Conservation (phyloP, 371 early-diverging fungal genomes). For the Syncephalastrum contaminatum region DNA sequence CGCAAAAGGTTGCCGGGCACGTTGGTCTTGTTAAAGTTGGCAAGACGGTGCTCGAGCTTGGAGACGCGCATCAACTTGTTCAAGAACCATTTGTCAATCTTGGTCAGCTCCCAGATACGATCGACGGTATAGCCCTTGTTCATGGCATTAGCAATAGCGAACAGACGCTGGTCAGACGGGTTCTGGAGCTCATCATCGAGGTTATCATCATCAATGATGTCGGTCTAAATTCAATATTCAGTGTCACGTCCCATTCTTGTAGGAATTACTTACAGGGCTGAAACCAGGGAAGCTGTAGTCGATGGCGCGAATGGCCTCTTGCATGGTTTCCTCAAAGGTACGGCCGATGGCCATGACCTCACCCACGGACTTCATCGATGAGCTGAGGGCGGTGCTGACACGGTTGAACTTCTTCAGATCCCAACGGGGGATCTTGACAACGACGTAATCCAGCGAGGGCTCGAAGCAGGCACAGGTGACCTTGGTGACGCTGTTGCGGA, state of each 20-base stretch:
- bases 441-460: conserved; percentile 90
- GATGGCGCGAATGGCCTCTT: conserved; percentile 94
- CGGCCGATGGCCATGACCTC: conserved; percentile 97
- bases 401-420: conserved; percentile 93
- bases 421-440: conserved; percentile 97
- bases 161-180: conserved; percentile 89
- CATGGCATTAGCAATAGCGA: conserved; percentile 91
- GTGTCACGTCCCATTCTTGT: conserved; percentile 9
- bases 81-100: conserved; percentile 96
- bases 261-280: conserved; percentile 51
- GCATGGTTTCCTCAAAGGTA: conserved; percentile 94
- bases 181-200: conserved; percentile 79
- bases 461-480: conserved; percentile 96
- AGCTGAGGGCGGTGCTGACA: conserved; percentile 84
- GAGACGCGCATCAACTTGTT: conserved; percentile 80
- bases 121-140: conserved; percentile 85
- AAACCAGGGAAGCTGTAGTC: conserved; percentile 87
- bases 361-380: conserved; percentile 94
- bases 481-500: conserved; percentile 90
- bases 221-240: conserved; percentile 38
- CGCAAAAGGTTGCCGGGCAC: conserved; percentile 62
- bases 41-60: conserved; percentile 44
- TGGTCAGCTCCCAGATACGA: conserved; percentile 81
- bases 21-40: conserved; percentile 46
- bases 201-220: conserved; percentile 52